Conservation (phyloP, 176 grass and related monocot genomes). For the Raddia distichophylla region DNA sequence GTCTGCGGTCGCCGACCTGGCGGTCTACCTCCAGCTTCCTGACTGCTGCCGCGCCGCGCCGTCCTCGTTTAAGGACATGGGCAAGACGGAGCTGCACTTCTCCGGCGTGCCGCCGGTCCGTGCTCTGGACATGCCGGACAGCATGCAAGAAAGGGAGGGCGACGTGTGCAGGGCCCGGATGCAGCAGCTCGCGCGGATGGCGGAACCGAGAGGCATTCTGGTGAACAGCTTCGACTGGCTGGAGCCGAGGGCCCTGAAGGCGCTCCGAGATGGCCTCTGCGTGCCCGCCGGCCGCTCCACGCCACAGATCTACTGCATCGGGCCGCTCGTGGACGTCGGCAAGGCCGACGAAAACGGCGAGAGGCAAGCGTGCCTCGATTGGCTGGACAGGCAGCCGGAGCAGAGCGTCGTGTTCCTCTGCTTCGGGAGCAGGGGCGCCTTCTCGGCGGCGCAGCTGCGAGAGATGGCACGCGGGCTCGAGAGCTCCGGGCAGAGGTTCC, state of each 20-base stretch:
- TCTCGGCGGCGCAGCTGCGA: constrained; percentile 56
- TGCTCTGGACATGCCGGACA: constrained; percentile 50
- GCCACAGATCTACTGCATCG: constrained; percentile 58
- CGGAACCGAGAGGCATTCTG: constrained; percentile 54
- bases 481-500: constrained; percentile 56
- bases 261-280: constrained; percentile 47
- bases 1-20: constrained; percentile 47
- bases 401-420: constrained; percentile 84
- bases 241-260: constrained; percentile 51
- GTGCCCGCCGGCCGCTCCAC: constrained; percentile 39
- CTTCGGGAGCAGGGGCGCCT: constrained; percentile 72
- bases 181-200: constrained; percentile 39
- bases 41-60: neutral
- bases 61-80: constrained; percentile 58
- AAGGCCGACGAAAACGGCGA: neutral
- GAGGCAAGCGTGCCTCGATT: constrained; percentile 60
- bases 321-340: constrained; percentile 57
- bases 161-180: constrained; percentile 28
- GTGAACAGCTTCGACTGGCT: constrained; percentile 76
- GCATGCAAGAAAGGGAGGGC: constrained; percentile 45
- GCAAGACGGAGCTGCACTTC: constrained; percentile 36
- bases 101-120: constrained; percentile 54
- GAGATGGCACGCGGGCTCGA: constrained; percentile 67
- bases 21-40: constrained; percentile 34
- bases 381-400: constrained; percentile 64